Base-by-base conservation (phyloP, 2,329 filamentous ascomycete genomes). In the Leptographium lundbergii region DNA sequence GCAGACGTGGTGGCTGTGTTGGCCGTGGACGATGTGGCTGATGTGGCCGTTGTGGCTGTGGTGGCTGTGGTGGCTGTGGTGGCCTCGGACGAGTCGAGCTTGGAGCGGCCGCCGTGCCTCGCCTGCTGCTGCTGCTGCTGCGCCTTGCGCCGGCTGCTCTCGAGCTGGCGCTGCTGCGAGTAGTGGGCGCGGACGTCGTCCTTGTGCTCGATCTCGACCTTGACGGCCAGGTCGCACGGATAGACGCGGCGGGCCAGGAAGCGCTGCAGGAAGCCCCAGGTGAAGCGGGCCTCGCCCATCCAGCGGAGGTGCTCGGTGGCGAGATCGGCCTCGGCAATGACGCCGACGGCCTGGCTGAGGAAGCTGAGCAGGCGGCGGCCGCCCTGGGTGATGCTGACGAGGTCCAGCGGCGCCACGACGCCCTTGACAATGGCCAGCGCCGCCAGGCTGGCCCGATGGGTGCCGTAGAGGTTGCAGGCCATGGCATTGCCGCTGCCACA, bases 401-500 rank as follows among this genome's bases (percentile, higher is more conserved):
- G 75, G 69, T 99, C 94, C 57, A 99, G 71, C 0, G 89, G 85
- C 13, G 86, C 94, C n/a, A 85, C 80, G 17, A 92, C 74, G 13
- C 91, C 92, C 71, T 99, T 99, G 67, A 96, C 82, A 54, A 96
- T 85, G 27, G 84, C 86, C 61, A 97, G 75, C 0, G 92, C 89
- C 0, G 91, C 90, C 53, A 89, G 71, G 61, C 84, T 88, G 10
- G 88, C 81, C 63, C 81, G 84, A 63, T 86, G 81, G 0, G 91
- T 91, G 6, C 92, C 94, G 64, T 89, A 90, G 54, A 95, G 74
- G 70, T 96, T 97, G 74, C 87, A 86, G 63, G 89, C 88, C 84
- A 97, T 88, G 25, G 89, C 94, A 70, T 99, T 99, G 6, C 94
- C 94, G 56, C 89, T 94, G 17, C 94, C 94, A 68, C 91, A 95